Conservation (phyloP, 768 basidiomycete species). For the Mycena floridula region DNA sequence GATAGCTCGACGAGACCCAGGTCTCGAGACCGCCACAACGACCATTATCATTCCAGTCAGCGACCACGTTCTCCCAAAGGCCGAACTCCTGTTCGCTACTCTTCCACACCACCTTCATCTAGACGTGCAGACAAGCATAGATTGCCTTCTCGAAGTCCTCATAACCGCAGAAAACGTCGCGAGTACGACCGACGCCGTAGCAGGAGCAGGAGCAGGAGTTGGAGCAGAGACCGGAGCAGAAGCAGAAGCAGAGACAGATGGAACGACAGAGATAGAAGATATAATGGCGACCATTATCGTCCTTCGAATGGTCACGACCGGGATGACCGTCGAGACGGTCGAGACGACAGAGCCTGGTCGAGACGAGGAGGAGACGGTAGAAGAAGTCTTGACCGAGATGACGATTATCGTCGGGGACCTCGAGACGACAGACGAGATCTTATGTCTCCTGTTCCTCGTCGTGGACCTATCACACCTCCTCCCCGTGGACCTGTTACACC, state of each 20-base stretch:
- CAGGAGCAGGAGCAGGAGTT: slow-evolving; percentile 19
- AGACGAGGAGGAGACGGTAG: slow-evolving; percentile 5
- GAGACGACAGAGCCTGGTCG: slow-evolving; percentile 7
- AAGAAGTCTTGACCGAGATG: background rate
- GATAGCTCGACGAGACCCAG: background rate
- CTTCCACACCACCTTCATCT: background rate
- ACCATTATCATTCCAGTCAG: background rate
- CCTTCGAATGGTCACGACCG: slow-evolving; percentile 3
- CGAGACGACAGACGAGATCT: too few relatives aligned
- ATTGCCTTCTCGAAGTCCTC: background rate
- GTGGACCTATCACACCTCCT: slow-evolving; percentile 11
- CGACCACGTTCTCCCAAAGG: background rate
- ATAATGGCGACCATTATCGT: background rate
- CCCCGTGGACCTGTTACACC: slow-evolving; percentile 16
- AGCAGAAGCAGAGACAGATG: slow-evolving; percentile 21
- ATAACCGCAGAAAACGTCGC: background rate
- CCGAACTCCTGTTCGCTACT: background rate
- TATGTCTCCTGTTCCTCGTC: background rate
- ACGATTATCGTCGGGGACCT: background rate
- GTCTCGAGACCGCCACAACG: background rate
- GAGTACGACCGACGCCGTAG: slow-evolving; percentile 22
- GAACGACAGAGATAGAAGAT: slow-evolving; percentile 3
- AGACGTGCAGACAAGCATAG: too few relatives aligned
- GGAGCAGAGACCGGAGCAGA: slow-evolving; percentile 15
- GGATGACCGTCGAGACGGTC: slow-evolving; percentile 9